Evolutionary conservation across 2,329 filamentous ascomycete genomes (phyloP), one percentile per base, ranked within the genome.

Genomic region (Fusarium euwallaceae): DNA sequence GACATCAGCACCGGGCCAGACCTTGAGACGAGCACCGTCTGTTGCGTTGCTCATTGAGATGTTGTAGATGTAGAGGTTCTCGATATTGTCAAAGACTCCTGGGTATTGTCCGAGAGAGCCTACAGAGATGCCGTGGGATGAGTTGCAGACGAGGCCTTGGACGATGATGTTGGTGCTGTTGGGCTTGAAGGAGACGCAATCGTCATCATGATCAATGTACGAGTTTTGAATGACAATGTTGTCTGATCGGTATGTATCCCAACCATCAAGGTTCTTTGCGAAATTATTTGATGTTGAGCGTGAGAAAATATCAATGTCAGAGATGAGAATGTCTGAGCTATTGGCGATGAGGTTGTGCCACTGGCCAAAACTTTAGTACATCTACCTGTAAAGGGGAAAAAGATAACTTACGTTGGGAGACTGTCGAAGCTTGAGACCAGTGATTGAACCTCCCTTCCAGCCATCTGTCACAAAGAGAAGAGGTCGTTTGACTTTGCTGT

Each of bases 121-220:
- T n/a, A 93, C 91, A 14, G 88, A 91, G 75, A 94, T 93, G 36
- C 92, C 92, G 78, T 94, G 92, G 3, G 90, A 92, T 41, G 91
- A 91, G 77, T 91, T 92, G 82, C 92, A 94, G 66, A 84, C 82
- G 7, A 94, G 82, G 66, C 91, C 90, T 79, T 93, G 91, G 7
- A 93, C 88, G 4, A 93, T 80, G 17, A 93, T 89, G 73, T 92
- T 87, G 51, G 91, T 93, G 74, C 87, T 90, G 81, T 93, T 94
- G 22, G 92, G 92, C 82, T 94, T 94, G 87, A 94, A 93, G 1
- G 90, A 91, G 17, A 94, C 91, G 70, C 92, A 94, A 79, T 94
- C 88, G 51, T 73, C 71, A n/a, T 69, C 69, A 17, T 73, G 66
- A 16, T 72, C 61, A 11, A 73, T 78, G 90, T 86, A 73, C 92